A percentile compares a stretch with the other conserved stretches of the same genome.
These are phyloP conservation scores for Fistulifera solaris DNA, from an alignment of 108 stramenopile genomes.

Conservation along the genomic window DNA sequence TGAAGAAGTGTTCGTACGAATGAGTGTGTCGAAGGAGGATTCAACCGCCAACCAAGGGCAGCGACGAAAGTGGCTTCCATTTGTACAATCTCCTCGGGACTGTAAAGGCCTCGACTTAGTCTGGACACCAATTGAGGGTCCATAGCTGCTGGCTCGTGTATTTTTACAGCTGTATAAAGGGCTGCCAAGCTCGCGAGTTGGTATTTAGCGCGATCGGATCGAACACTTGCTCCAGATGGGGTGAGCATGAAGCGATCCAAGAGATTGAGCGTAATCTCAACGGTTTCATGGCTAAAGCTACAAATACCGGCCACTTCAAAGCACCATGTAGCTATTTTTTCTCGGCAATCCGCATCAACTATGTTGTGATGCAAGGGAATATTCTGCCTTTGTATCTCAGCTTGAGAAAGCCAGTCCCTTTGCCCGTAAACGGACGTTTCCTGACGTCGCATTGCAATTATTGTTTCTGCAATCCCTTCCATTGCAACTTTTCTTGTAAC, in stretches of 20 bases:
- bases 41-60: conserved; percentile 38
- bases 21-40: conserved; percentile 29
- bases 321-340: conserved; percentile 57
- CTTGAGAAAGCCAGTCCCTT: conserved; percentile 16
- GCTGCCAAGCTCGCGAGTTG: conserved; percentile 65
- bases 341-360: conserved; percentile 35
- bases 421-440: conserved; percentile 11
- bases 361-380: not conserved
- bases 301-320: conserved; percentile 49
- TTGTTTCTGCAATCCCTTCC: not conserved
- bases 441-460: conserved; percentile 17
- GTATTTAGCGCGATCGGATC: conserved; percentile 29
- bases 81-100: conserved; percentile 25
- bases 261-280: conserved; percentile 42
- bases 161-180: conserved; percentile 67
- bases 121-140: conserved; percentile 42
- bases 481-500: too few species aligned
- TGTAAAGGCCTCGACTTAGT: conserved; percentile 45
- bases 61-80: conserved; percentile 34
- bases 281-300: conserved; percentile 51
- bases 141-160: conserved; percentile 43
- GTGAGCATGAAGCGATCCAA: conserved; percentile 43
- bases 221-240: conserved; percentile 8
- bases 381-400: conserved; percentile 6
- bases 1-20: conserved; percentile 12